phyloP scores from a whole-genome alignment of 192 early-diverging fungal species.

The Coemansia sp. region DNA sequence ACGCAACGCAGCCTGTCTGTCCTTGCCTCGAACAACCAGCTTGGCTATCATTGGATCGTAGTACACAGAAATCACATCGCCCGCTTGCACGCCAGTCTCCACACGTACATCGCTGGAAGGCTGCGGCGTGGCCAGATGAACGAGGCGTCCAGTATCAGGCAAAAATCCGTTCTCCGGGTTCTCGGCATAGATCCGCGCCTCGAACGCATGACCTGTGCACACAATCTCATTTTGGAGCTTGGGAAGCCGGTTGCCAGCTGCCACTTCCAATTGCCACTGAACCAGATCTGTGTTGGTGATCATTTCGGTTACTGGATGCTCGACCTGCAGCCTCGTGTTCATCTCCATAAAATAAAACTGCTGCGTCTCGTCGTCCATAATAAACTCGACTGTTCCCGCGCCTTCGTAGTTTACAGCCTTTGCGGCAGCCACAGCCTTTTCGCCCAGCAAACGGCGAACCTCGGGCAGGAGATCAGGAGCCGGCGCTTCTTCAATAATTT shows the following conservation, averaged over 20 bases:
- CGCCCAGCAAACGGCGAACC: slow-evolving; percentile 68
- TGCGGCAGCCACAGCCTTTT: slow-evolving; percentile 89
- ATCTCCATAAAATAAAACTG: slow-evolving; percentile 98
- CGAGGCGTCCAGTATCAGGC: slow-evolving; percentile 88
- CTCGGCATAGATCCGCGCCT: slow-evolving; percentile 97
- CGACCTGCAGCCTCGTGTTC: slow-evolving; percentile 92
- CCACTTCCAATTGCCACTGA: slow-evolving; percentile 93
- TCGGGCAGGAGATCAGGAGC: slow-evolving; percentile 77
- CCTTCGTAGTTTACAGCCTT: slow-evolving; percentile 91
- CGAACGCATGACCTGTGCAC: slow-evolving; percentile 88
- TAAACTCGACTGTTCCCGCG: slow-evolving; percentile 97
- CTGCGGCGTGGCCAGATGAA: slow-evolving; percentile 70
- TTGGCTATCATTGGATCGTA: slow-evolving; percentile 98
- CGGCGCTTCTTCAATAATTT: slow-evolving; percentile 95
- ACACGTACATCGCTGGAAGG: slow-evolving; percentile 65
- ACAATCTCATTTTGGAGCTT: slow-evolving; percentile 57
- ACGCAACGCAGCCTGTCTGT: slow-evolving; percentile 81
- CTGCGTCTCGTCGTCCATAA: slow-evolving; percentile 82
- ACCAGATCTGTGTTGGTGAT: slow-evolving; percentile 90
- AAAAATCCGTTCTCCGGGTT: slow-evolving; percentile 86
- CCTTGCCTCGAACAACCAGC: slow-evolving; percentile 77
- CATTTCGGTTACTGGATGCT: slow-evolving; percentile 98
- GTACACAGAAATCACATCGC: slow-evolving; percentile 87
- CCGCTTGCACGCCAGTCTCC: slow-evolving; percentile 90
- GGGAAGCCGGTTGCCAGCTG: slow-evolving; percentile 84